Percentiles rank a stretch among this genome's conserved stretches.
Conservation (phyloP, 1,284 basidiomycete genomes). For the Cerioporus squamosus region DNA sequence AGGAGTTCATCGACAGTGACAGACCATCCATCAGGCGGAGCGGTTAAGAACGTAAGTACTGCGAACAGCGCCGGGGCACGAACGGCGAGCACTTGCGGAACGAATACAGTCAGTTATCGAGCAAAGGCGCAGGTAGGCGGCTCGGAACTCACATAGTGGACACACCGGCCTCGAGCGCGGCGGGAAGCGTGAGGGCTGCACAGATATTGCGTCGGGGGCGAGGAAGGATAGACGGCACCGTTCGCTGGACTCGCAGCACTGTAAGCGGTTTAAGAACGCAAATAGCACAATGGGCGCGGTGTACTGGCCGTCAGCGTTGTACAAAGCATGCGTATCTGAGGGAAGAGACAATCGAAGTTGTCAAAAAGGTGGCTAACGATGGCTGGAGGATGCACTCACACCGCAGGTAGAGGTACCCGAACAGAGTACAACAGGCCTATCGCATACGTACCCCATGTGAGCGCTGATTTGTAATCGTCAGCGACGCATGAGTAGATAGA, state of each 20-base stretch:
- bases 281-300: constrained; percentile 81
- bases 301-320: constrained; percentile 76
- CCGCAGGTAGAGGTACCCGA: constrained; percentile 82
- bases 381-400: constrained; percentile 47
- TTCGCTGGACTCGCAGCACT: constrained; percentile 73
- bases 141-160: constrained; percentile 69
- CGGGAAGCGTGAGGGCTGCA: constrained; percentile 66
- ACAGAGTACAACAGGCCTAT: constrained; percentile 81
- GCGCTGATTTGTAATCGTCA: constrained; percentile 42
- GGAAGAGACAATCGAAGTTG: constrained; percentile 12
- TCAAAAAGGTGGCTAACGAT: not conserved
- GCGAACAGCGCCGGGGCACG: constrained; percentile 75
- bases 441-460: constrained; percentile 79
- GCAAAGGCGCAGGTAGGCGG: not conserved
- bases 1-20: not conserved
- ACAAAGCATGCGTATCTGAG: constrained; percentile 66
- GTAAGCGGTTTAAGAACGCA: constrained; percentile 78
- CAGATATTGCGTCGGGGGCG: not conserved
- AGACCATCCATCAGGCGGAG: too few relatives aligned
- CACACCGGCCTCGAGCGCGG: constrained; percentile 79
- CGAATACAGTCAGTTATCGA: constrained; percentile 1
- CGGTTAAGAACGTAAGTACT: constrained; percentile 43
- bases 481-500: constrained; percentile 6
- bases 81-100: constrained; percentile 71
- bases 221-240: not conserved